Conservation (phyloP, 352 stramenopile genomes). For the Globisporangium nodosum region DNA sequence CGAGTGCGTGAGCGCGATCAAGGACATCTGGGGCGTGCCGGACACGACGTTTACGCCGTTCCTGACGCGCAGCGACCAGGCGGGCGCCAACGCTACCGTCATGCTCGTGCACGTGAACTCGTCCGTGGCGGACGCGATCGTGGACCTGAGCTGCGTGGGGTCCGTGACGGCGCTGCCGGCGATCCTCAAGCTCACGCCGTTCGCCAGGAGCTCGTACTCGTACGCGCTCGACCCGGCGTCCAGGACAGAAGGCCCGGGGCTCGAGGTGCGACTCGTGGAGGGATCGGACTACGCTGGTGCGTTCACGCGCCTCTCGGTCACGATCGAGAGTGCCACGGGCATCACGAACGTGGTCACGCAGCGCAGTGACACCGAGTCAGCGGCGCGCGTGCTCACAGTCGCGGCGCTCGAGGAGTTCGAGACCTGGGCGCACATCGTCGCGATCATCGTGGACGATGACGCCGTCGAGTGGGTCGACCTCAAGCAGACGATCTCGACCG, state of each 20-base stretch:
- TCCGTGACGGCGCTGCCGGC: conserved; percentile 48
- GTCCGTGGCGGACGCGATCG: conserved; percentile 29
- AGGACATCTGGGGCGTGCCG: conserved; percentile 32
- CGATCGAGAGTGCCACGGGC: conserved; percentile 27
- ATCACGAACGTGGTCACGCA: conserved; percentile 45
- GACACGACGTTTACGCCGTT: conserved; percentile 62
- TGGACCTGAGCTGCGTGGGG: conserved; percentile 40
- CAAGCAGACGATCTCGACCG: conserved; percentile 35
- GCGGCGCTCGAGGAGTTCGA: conserved; percentile 47
- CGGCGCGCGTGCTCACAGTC: conserved; percentile 29
- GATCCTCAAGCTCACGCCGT: conserved; percentile 72
- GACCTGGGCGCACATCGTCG: conserved; percentile 45
- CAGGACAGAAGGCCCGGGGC: conserved; percentile 22
- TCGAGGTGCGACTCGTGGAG: conserved; percentile 44
- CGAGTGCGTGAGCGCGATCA: conserved; percentile 36
- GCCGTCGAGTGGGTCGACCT: conserved; percentile 71
- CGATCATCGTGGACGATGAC: conserved; percentile 47
- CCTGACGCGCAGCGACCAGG: conserved; percentile 51
- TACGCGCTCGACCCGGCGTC: conserved; percentile 20
- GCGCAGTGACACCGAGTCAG: conserved; percentile 12
- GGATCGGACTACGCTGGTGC: conserved; percentile 22
- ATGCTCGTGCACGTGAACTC: conserved; percentile 56
- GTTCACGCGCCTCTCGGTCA: conserved; percentile 21
- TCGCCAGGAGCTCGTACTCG: conserved; percentile 47
- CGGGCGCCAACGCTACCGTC: conserved; percentile 32